phyloP scores from a whole-genome alignment of 345 rosid genomes.

The Geranium rotundifolium region DNA sequence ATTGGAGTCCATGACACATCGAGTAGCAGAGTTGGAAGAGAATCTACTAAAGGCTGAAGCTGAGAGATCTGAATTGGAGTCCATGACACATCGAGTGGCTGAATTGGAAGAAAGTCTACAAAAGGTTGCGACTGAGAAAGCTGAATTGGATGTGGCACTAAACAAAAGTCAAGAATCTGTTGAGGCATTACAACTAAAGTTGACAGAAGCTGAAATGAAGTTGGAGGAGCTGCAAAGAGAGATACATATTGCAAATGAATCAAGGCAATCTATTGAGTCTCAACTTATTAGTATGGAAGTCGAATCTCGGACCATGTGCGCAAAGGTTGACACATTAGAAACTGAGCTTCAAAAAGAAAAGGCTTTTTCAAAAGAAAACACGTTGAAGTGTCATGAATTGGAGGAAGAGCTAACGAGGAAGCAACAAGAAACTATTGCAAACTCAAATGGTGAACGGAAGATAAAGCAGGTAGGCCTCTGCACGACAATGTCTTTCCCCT shows the following conservation, averaged over 20 bases:
- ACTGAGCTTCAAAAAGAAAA: constrained; percentile 51
- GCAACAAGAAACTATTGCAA: constrained; percentile 29
- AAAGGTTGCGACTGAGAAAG: constrained; percentile 25
- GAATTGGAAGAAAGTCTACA: constrained; percentile 39
- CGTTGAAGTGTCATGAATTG: constrained; percentile 41
- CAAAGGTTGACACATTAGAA: constrained; percentile 42
- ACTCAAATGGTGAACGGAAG: constrained; percentile 38
- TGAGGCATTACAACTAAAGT: constrained; percentile 14
- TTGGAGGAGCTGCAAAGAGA: constrained; percentile 41
- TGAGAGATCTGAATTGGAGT: constrained; percentile 18
- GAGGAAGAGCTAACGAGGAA: constrained; percentile 57
- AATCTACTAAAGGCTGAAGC: constrained; percentile 17
- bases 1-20: constrained; percentile 31
- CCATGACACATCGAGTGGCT: constrained; percentile 11
- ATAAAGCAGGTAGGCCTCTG: constrained; percentile 53
- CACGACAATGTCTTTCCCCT: not conserved
- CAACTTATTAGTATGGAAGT: constrained; percentile 41
- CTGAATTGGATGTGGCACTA: constrained; percentile 50
- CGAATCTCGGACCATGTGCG: constrained; percentile 31
- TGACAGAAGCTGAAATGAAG: constrained; percentile 38
- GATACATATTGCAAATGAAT: constrained; percentile 32
- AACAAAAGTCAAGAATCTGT: constrained; percentile 28
- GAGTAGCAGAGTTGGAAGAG: constrained; percentile 26
- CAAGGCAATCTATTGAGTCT: constrained; percentile 42
- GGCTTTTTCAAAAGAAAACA: constrained; percentile 30